phyloP scores from a whole-genome alignment of 257 asterid genomes.

The Nicotiana benthamiana region DNA sequence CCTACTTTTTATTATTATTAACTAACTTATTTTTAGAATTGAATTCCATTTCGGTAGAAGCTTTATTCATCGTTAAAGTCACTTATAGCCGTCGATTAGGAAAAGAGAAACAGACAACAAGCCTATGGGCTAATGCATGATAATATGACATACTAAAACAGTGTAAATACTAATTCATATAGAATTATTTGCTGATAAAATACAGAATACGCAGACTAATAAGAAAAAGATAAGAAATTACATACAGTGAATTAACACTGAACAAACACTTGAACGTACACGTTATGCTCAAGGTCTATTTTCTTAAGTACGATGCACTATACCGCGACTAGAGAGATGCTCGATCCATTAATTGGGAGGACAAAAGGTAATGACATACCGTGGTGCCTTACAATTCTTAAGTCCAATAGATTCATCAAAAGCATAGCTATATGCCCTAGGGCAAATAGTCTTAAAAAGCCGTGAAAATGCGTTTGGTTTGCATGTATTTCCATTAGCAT shows the following conservation, averaged over 20 bases:
- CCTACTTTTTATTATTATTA: no score
- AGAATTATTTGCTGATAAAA: neutral
- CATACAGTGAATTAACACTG: neutral
- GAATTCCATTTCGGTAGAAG: no score
- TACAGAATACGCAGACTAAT: neutral
- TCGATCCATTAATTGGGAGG: conserved; percentile 28
- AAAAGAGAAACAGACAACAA: neutral
- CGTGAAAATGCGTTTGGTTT: conserved; percentile 36
- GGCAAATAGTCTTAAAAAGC: conserved; percentile 59
- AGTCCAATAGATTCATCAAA: conserved; percentile 48
- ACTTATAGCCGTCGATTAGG: neutral
- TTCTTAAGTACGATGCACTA: neutral
- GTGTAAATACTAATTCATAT: neutral
- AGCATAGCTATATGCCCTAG: conserved; percentile 54
- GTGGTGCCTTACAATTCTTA: conserved; percentile 44
- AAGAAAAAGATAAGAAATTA: neutral
- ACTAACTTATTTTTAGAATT: neutral
- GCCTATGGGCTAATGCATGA: no score
- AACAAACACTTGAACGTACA: neutral
- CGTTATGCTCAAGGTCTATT: neutral
- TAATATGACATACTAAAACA: neutral
- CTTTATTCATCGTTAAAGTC: neutral
- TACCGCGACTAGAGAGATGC: neutral
- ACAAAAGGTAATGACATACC: conserved; percentile 56
- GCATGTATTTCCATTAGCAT: conserved; percentile 27